Evolutionary conservation across 441 rosid genomes (phyloP), one percentile per base, ranked within the genome.

Genomic region (Populus trichocarpa): DNA sequence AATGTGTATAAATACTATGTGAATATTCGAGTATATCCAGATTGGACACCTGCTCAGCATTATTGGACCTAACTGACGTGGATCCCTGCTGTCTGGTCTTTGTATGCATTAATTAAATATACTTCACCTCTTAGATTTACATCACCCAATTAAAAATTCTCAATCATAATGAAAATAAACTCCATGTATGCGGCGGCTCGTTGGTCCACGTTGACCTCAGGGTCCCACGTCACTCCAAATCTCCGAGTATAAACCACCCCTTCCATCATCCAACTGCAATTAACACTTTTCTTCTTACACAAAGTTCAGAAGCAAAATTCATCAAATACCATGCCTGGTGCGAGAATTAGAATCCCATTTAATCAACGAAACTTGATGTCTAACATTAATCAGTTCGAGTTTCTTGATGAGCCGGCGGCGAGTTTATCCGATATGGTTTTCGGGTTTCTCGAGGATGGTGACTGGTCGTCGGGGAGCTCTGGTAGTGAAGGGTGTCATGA

Each of bases 371-470:
- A 77, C 50, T 69, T 77, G 25, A 28, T 36, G 11, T 42, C 61
- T 50, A 73, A 30, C 33, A 65, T 26, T 4, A 28, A 59, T 40
- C 80, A 57, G 23, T 72, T 78, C 28, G 77, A 82, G 20, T 79
- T 83, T 70, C 78, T 68, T 0, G 82, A 70, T 66, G 82, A 64
- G 1, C 78, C 80, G 5, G 74, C 67, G 70, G 73, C 81, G 13
- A 81, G 82, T 76, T 82, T 80, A 4, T 83, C 92, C 4, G 89
- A 85, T 61, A 82, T 85, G 79, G 85, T 84, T 20, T 85, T 84
- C 33, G 86, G 82, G 72, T 86, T 86, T 80, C 80, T 85, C 0
- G 90, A 86, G 10, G 86, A 86, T 9, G 76, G 74, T 7, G 78
- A 75, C 30, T 25, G 59, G 25, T n/a, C 30, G 25, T 38, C 80